Conservation (phyloP, 1,284 basidiomycete species). For the Phellopilus nigrolimitatus region DNA sequence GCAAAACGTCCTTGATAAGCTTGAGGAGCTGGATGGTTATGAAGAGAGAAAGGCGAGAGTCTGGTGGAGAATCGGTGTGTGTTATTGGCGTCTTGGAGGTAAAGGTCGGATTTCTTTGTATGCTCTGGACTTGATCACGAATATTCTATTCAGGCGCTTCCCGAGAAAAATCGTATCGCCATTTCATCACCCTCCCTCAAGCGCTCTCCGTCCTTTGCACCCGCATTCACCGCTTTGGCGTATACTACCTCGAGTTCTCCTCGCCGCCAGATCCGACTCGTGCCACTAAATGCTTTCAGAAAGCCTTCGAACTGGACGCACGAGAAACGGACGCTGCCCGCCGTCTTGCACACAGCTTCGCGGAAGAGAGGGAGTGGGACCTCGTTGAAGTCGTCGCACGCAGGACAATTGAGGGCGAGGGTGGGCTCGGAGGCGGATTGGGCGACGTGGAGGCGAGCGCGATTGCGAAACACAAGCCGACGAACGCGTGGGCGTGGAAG, state of each 20-base stretch:
- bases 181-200: slow-evolving; percentile 85
- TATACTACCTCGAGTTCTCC: slow-evolving; percentile 77
- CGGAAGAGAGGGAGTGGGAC: slow-evolving; percentile 93
- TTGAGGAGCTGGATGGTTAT: slow-evolving; percentile 52
- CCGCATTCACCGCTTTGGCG: slow-evolving; percentile 89
- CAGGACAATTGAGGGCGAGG: slow-evolving; percentile 90
- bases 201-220: slow-evolving; percentile 72
- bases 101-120: slow-evolving; percentile 25
- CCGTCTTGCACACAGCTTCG: slow-evolving; percentile 84
- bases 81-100: slow-evolving; percentile 76
- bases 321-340: slow-evolving; percentile 83
- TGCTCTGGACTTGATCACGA: neutral
- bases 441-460: slow-evolving; percentile 42
- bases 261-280: slow-evolving; percentile 77
- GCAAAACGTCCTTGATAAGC: slow-evolving; percentile 49
- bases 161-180: slow-evolving; percentile 66
- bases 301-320: slow-evolving; percentile 95
- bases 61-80: slow-evolving; percentile 80
- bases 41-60: slow-evolving; percentile 67
- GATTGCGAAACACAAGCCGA: slow-evolving; percentile 57
- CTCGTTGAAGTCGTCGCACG: slow-evolving; percentile 90
- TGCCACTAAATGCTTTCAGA: slow-evolving; percentile 96
- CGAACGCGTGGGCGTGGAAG: slow-evolving; percentile 98
- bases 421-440: slow-evolving; percentile 63
- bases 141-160: slow-evolving; percentile 31